These are phyloP conservation scores for Petunia hybrid DNA, from an alignment of 305 asterid genomes.

Conservation along the genomic window DNA sequence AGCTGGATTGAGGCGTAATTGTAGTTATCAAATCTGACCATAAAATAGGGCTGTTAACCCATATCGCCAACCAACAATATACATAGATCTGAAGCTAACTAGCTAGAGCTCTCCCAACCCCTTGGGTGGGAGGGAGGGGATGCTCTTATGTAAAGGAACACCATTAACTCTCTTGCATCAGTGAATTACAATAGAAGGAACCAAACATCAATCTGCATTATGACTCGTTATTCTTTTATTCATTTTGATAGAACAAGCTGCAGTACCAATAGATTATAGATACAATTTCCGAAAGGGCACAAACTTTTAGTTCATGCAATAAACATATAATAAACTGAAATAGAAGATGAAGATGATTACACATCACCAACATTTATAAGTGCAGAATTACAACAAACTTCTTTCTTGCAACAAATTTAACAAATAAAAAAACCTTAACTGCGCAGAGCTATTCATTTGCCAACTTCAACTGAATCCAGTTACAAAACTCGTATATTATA, in stretches of 20 bases:
- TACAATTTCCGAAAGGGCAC: not conserved
- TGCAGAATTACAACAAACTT: not conserved
- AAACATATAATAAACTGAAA: not conserved
- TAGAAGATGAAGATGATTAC: not conserved
- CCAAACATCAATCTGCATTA: not conserved
- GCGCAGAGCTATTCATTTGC: not conserved
- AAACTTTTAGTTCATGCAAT: not conserved
- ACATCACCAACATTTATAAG: not conserved
- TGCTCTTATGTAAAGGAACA: not conserved
- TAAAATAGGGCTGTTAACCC: not conserved
- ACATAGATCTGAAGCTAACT: not conserved
- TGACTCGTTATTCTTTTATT: not conserved
- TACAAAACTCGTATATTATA: not conserved
- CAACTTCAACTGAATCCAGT: slow-evolving; percentile 9
- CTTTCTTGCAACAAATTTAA: slow-evolving; percentile 19
- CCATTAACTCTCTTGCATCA: not conserved
- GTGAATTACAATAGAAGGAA: not conserved
- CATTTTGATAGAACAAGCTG: not conserved
- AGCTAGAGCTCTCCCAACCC: not conserved
- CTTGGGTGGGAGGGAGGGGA: not conserved
- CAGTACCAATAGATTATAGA: not conserved
- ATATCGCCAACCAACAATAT: not conserved
- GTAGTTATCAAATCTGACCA: too few relatives aligned
- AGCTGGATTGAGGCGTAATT: too few relatives aligned
- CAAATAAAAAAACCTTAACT: not conserved